Percentiles rank a stretch among this genome's conserved stretches.
These are phyloP conservation scores for Dryas integrifolia DNA, from an alignment of 331 rosid species.

Conservation along the genomic window DNA sequence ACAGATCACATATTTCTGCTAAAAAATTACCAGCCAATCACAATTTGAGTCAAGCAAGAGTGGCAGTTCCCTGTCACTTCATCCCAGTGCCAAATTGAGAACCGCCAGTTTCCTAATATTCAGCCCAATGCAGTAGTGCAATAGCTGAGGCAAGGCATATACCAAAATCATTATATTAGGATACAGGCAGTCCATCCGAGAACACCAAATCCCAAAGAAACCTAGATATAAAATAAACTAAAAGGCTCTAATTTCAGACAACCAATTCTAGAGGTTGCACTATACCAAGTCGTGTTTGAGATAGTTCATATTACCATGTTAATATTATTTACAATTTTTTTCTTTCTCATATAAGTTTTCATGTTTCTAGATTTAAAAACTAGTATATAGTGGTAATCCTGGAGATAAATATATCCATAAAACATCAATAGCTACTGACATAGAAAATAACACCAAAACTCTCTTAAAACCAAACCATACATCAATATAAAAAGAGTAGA, in stretches of 20 bases:
- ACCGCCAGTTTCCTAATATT: neutral
- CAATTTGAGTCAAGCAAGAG: constrained; percentile 8
- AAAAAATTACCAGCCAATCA: neutral
- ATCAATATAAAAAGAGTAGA: neutral
- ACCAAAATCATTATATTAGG: constrained; percentile 8
- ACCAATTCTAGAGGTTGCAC: neutral
- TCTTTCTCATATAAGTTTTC: neutral
- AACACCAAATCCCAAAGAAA: constrained; percentile 1
- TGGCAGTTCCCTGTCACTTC: neutral
- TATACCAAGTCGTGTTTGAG: neutral
- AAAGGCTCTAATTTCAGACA: neutral
- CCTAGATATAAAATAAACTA: neutral
- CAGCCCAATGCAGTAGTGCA: neutral
- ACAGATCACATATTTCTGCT: neutral
- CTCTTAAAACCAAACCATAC: neutral
- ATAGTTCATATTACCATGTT: neutral
- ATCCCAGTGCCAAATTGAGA: constrained; percentile 1
- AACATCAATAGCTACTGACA: neutral
- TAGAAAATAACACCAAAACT: neutral
- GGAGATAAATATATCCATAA: neutral
- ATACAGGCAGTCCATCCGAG: constrained; percentile 2
- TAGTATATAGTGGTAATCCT: neutral
- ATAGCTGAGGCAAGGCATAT: neutral
- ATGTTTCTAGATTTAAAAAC: constrained; percentile 3
- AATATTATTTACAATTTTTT: neutral